Conservation (phyloP, 2,329 filamentous ascomycete genomes). For the Epichloe aotearoae region DNA sequence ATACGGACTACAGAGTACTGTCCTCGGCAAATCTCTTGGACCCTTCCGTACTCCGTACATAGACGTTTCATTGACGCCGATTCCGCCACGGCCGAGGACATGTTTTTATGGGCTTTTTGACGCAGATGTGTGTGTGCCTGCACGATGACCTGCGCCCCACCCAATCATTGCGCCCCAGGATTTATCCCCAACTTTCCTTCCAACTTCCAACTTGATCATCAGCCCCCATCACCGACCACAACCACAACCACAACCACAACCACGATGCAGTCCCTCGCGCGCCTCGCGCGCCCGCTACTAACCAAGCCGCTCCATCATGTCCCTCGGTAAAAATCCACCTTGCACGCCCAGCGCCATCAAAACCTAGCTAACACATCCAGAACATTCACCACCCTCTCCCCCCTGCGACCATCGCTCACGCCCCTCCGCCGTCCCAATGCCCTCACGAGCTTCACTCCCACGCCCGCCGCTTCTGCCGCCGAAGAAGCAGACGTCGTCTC, state of each 20-base stretch:
- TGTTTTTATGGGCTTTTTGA: no score
- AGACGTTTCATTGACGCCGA: no score
- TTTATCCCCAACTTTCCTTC: neutral
- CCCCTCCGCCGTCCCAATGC: constrained; percentile 19
- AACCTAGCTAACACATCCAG: constrained; percentile 14
- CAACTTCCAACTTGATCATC: neutral
- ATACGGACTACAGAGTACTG: no score
- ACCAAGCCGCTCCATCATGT: constrained; percentile 12
- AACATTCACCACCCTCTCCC: constrained; percentile 34
- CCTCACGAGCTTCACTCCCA: constrained; percentile 19
- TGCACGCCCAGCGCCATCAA: neutral
- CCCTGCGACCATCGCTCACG: constrained; percentile 33
- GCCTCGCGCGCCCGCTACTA: constrained; percentile 17
- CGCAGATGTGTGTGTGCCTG: no score
- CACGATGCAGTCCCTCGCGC: constrained; percentile 16
- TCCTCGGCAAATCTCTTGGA: no score
- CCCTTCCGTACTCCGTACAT: no score
- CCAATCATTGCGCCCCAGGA: neutral
- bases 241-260: neutral
- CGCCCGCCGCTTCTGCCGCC: constrained; percentile 9
- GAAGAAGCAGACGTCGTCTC: constrained; percentile 29
- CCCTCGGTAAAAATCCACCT: constrained; percentile 13
- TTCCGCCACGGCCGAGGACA: no score
- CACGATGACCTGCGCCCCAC: no score
- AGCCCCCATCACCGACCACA: neutral